These are phyloP conservation scores for Lactarius trivialis DNA, from an alignment of 768 basidiomycete species.

Conservation along the genomic window DNA sequence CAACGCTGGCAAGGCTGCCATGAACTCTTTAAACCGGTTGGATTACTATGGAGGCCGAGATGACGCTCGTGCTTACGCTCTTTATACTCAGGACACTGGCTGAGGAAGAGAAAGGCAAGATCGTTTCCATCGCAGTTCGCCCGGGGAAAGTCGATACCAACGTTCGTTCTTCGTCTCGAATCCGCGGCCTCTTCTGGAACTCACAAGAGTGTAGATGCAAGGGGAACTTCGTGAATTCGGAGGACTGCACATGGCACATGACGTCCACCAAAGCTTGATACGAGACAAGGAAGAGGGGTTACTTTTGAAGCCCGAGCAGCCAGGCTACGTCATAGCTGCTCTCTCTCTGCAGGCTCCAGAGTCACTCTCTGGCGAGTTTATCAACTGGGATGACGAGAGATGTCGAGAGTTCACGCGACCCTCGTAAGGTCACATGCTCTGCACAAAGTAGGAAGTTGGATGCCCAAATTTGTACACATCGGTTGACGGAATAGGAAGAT, in stretches of 20 bases:
- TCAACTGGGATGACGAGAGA: constrained; percentile 72
- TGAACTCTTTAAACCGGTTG: constrained; percentile 63
- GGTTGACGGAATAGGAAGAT: background rate
- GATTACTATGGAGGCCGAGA: background rate
- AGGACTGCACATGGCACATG: constrained; percentile 44
- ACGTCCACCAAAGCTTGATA: constrained; percentile 53
- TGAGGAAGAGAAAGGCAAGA: constrained; percentile 64
- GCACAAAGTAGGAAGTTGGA: constrained; percentile 9
- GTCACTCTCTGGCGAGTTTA: constrained; percentile 65
- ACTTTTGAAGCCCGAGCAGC: constrained; percentile 67
- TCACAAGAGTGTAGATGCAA: constrained; percentile 57
- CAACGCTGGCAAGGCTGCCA: constrained; percentile 78
- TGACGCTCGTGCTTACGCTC: background rate
- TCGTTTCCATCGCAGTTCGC: constrained; percentile 70
- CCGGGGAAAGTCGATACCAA: constrained; percentile 85
- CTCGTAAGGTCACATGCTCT: constrained; percentile 12
- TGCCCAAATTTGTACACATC: constrained; percentile 15
- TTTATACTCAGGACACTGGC: constrained; percentile 59
- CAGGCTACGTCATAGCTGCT: constrained; percentile 73
- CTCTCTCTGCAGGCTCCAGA: constrained; percentile 60
- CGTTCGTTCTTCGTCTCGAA: constrained; percentile 37
- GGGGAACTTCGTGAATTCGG: constrained; percentile 44
- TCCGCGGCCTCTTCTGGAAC: constrained; percentile 1
- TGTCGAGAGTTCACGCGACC: constrained; percentile 47
- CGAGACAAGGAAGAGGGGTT: constrained; percentile 54